Base-by-base conservation (phyloP, 2,329 filamentous ascomycete species). In the Monosporascus sp. region DNA sequence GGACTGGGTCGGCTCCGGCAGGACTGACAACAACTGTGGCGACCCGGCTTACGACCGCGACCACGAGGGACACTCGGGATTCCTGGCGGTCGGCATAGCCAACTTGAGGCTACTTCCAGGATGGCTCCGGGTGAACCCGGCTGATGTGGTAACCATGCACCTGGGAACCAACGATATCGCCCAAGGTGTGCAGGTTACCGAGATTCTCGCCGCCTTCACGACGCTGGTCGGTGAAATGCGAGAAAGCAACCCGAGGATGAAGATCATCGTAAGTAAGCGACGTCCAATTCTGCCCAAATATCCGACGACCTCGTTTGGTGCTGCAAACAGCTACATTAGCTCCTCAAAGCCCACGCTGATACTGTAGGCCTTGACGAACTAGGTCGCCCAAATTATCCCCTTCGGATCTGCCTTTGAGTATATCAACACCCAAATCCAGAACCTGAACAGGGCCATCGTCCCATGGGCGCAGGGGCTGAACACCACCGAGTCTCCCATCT, bases 121-220 rank as follows among this genome's bases (percentile, higher is more conserved):
- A 24, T 76, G 72, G 72, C 63, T 76, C 45, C 59, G 70, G 61
- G 58, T 37, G 15, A 75, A 73, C 55, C 70, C 71, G 0, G 72
- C 73, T 2, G 72, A 76, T 56, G 68, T 76, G 25, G 69, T 76
- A 52, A 74, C 70, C 9, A 75, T 75, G 71, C 72, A 76, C 58
- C 56, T 76, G 2, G 72, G 18, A 75, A 75, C 73, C 43, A 75
- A 75, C 55, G 72, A 75, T 49, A 70, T 69, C 53, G 70, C 71
- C 48, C 69, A 72, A 60, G 70, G 66, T 56, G 72, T 70, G 64
- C 59, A 63, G 3, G 59, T 64, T 0, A 53, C 56, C 35, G 66
- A 73, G 39, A 73, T 75, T 51, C 67, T 74, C 24, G 61, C 66
- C 11, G 72, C 72, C 7, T 75, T 73, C 55, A 70, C 68, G 6